A percentile compares a stretch with the other conserved stretches of the same genome.
These are phyloP conservation scores for Ziziphus jujuba DNA, from an alignment of 306 rosid genomes.

Conservation along the genomic window DNA sequence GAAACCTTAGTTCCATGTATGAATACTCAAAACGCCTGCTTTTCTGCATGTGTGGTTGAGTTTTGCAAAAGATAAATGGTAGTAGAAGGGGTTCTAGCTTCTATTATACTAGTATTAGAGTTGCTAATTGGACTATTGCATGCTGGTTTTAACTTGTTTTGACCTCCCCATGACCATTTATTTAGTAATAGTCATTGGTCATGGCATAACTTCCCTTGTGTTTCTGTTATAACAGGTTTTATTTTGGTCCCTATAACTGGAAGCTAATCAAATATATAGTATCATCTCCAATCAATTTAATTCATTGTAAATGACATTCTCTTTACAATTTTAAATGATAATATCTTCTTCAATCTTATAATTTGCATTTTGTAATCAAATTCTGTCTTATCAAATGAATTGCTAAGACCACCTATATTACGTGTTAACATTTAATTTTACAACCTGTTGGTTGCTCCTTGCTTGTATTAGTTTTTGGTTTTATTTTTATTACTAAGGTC, in stretches of 20 bases:
- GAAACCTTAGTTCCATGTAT: neutral
- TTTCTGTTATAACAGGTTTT: neutral
- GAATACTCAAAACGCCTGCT: too few species aligned
- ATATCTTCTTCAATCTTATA: neutral
- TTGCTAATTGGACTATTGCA: slow-evolving; percentile 1
- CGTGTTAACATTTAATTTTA: neutral
- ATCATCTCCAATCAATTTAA: neutral
- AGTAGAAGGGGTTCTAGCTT: neutral
- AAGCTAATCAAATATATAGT: neutral
- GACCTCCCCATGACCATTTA: neutral
- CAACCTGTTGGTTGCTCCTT: neutral
- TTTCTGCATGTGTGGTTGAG: neutral
- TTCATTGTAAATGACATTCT: neutral
- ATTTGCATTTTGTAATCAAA: neutral
- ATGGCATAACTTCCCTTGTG: neutral
- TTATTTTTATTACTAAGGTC: neutral
- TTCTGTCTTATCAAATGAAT: neutral
- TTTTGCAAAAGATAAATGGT: slow-evolving; percentile 2
- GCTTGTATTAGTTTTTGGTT: neutral
- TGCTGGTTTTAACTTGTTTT: neutral
- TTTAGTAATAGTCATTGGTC: neutral
- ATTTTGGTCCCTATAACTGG: neutral
- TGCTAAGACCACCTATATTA: neutral
- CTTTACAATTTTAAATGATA: neutral
- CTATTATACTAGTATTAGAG: neutral